Evolutionary conservation across 495 filamentous ascomycete species (phyloP).

Genomic region (Aspergillus ostianus): DNA sequence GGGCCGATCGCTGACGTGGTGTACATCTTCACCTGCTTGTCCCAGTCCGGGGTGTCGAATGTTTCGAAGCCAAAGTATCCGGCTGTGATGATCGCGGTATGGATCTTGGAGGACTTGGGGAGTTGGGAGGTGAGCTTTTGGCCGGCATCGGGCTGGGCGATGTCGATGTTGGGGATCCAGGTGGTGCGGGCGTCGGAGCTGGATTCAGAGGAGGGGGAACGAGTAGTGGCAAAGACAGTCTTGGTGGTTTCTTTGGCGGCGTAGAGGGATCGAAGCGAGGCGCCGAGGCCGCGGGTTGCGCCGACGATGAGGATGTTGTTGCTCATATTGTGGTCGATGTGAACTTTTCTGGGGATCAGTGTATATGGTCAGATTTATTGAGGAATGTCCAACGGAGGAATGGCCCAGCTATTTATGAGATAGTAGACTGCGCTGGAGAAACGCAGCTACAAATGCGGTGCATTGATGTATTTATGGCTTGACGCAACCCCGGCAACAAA

Average conservation of each 20-base stretch:
- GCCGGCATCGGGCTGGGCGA: slow-evolving; percentile 56
- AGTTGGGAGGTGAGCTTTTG: slow-evolving; percentile 46
- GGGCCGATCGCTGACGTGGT: slow-evolving; percentile 65
- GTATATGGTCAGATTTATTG: not conserved
- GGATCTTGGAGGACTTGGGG: slow-evolving; percentile 42
- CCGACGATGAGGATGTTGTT: slow-evolving; percentile 60
- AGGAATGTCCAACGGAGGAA: not conserved
- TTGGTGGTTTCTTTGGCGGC: slow-evolving; percentile 41
- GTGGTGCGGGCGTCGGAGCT: slow-evolving; percentile 35
- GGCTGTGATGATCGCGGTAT: slow-evolving; percentile 62
- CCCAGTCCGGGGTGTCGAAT: slow-evolving; percentile 61
- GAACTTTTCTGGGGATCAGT: not conserved
- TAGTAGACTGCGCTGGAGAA: not conserved
- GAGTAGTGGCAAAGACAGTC: slow-evolving; percentile 58
- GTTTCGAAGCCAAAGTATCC: slow-evolving; percentile 67
- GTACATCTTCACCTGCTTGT: slow-evolving; percentile 68
- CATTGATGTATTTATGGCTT: slow-evolving; percentile 3
- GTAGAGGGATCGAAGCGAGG: slow-evolving; percentile 59
- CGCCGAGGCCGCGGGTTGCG: slow-evolving; percentile 65
- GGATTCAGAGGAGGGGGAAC: slow-evolving; percentile 27
- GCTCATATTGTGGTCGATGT: slow-evolving; percentile 21
- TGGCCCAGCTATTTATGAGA: not conserved
- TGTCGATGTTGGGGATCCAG: slow-evolving; percentile 54
- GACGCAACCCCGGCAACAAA: slow-evolving; percentile 11
- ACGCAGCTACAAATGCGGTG: not conserved